phyloP scores from a whole-genome alignment of 768 basidiomycete species.

The Cubamyces lactineus region DNA sequence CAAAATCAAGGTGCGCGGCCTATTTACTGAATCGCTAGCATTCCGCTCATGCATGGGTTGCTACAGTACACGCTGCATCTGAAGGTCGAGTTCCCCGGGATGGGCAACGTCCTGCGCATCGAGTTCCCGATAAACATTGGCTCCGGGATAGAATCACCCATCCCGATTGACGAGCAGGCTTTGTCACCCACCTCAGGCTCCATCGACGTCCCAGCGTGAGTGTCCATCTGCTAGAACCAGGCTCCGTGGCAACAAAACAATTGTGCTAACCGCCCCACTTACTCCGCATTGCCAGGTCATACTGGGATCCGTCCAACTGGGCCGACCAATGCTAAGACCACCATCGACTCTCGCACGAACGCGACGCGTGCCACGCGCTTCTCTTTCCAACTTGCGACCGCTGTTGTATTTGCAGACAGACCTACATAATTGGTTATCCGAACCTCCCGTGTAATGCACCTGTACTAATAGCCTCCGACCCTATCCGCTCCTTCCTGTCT shows the following conservation, averaged over 20 bases:
- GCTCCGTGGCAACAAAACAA: neutral
- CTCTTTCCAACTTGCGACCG: neutral
- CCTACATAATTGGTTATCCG: too few relatives aligned
- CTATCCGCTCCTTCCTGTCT: too few relatives aligned
- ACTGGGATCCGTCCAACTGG: slow-evolving; percentile 15
- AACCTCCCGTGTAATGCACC: too few relatives aligned
- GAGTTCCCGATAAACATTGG: slow-evolving; percentile 24
- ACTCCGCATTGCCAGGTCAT: neutral
- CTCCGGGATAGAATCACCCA: slow-evolving; percentile 20
- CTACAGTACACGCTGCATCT: slow-evolving; percentile 20
- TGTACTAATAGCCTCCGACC: too few relatives aligned
- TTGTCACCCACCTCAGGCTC: neutral
- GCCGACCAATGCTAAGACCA: neutral
- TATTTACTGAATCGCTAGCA: neutral
- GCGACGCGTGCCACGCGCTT: too few relatives aligned
- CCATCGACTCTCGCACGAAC: neutral
- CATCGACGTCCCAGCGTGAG: slow-evolving; percentile 19
- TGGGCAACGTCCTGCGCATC: slow-evolving; percentile 25
- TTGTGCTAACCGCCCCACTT: neutral
- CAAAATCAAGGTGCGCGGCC: slow-evolving; percentile 19
- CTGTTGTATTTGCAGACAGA: neutral
- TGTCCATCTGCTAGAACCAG: neutral
- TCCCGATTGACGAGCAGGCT: slow-evolving; percentile 4
- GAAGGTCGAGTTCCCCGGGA: slow-evolving; percentile 28
- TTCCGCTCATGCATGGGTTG: neutral